phyloP scores from a whole-genome alignment of 345 rosid species.

The Eucalyptus rudis region DNA sequence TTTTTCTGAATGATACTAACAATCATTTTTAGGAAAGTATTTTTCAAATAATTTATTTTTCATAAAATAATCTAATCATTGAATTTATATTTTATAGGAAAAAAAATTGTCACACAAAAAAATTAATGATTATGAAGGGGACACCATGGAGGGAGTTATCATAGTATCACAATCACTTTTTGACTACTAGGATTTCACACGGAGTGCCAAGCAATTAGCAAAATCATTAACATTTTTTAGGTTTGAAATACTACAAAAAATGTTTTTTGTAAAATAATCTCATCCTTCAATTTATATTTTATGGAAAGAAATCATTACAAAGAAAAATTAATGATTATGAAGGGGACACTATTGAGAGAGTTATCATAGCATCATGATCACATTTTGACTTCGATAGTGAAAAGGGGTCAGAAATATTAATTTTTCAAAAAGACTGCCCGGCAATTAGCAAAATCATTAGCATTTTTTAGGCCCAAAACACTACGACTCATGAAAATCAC shows the following conservation, averaged over 20 bases:
- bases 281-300: background rate
- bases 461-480: background rate
- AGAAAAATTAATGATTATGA: background rate
- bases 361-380: background rate
- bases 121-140: background rate
- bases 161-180: background rate
- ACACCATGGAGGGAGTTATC: background rate
- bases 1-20: background rate
- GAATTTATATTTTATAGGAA: background rate
- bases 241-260: background rate
- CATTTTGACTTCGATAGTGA: background rate
- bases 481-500: background rate
- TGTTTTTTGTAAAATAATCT: background rate
- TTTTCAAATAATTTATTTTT: background rate
- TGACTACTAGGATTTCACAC: background rate
- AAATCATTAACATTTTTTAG: background rate
- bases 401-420: background rate
- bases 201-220: background rate
- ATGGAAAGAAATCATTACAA: background rate
- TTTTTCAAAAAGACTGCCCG: background rate
- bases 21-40: background rate
- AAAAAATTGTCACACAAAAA: rapidly evolving
- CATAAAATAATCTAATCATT: background rate
- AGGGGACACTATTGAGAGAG: background rate
- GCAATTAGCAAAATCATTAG: background rate